Evolutionary conservation across 352 stramenopile genomes (phyloP).

Genomic region (Lagenidium giganteum): DNA sequence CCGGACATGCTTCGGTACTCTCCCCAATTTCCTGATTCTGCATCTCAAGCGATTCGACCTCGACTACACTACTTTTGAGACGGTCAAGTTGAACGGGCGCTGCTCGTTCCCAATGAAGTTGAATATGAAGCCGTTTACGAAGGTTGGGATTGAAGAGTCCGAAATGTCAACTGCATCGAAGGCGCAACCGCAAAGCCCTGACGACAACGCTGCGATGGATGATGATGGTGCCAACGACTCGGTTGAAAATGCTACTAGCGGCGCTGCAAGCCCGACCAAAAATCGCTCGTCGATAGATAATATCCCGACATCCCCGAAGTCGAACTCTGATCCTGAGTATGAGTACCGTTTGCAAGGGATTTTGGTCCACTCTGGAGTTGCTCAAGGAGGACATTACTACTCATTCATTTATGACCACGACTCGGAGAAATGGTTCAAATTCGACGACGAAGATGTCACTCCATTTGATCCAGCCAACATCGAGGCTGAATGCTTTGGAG

Average conservation of each 20-base stretch:
- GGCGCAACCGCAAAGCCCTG: constrained; percentile 30
- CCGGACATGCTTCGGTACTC: constrained; percentile 91
- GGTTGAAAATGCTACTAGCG: too few species aligned
- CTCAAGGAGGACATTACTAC: constrained; percentile 99
- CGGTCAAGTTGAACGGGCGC: constrained; percentile 98
- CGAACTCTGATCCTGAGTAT: constrained; percentile 83
- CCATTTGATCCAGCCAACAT: constrained; percentile 96
- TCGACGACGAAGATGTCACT: constrained; percentile 99
- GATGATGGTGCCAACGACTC: constrained; percentile 11
- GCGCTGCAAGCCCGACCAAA: too few species aligned
- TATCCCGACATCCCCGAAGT: too few species aligned
- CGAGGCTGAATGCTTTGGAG: constrained; percentile 98
- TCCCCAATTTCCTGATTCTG: constrained; percentile 97
- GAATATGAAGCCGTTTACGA: constrained; percentile 98
- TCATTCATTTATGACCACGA: constrained; percentile 88
- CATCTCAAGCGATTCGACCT: constrained; percentile 99
- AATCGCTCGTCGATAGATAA: too few species aligned
- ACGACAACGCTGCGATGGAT: constrained; percentile 37
- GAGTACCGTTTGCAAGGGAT: constrained; percentile 97
- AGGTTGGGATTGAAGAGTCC: constrained; percentile 94
- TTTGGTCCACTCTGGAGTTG: constrained; percentile 97
- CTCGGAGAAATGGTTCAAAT: constrained; percentile 97
- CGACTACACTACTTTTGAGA: constrained; percentile 99
- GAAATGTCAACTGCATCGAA: constrained; percentile 40
- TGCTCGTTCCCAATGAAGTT: constrained; percentile 97